Conservation (phyloP, 208 protist genomes). For the Leishmania arabica region DNA sequence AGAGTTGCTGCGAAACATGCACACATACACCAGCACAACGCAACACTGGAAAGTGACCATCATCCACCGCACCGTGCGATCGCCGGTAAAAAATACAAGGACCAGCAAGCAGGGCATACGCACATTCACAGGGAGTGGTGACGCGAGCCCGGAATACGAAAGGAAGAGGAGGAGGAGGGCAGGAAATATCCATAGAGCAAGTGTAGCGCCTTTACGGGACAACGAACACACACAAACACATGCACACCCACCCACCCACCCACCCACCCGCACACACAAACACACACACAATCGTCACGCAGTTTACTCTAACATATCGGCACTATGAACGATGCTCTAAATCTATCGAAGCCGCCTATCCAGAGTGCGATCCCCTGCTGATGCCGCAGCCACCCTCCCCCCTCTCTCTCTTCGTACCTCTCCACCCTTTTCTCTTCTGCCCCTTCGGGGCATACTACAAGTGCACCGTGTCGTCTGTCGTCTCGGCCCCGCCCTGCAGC, state of each 20-base stretch:
- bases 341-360: not conserved
- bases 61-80: not conserved
- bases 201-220: not conserved
- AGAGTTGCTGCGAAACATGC: not conserved
- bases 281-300: too few species aligned
- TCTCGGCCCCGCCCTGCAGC: constrained; percentile 34
- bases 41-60: not conserved
- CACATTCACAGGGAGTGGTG: not conserved
- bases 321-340: not conserved
- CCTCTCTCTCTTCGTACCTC: too few species aligned
- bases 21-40: not conserved
- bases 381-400: not conserved
- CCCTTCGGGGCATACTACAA: not conserved
- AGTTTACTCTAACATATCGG: not conserved
- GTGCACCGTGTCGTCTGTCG: constrained; percentile 39
- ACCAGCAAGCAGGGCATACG: not conserved
- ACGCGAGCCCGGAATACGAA: not conserved
- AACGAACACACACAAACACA: not conserved
- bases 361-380: not conserved
- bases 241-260: too few species aligned
- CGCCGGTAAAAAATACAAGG: not conserved
- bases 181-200: too few species aligned
- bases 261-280: not conserved
- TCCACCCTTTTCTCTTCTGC: not conserved
- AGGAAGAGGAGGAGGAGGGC: too few species aligned